Evolutionary conservation across 2,329 filamentous ascomycete genomes (phyloP), one percentile per base, ranked within the genome.

Genomic region (Xylariaceae sp.): DNA sequence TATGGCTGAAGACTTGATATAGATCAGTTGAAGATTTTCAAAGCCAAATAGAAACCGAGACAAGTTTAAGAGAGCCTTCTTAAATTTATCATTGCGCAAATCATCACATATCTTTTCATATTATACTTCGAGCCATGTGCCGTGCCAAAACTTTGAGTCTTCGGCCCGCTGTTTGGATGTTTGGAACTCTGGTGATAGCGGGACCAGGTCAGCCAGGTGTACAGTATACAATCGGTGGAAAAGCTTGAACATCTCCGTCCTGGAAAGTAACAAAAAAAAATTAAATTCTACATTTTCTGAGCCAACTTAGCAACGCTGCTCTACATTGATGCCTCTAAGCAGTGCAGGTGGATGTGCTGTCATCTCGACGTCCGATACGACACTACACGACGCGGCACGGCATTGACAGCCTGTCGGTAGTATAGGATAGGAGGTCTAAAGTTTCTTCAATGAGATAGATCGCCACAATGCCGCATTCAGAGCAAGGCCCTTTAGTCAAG

Each of bases 401-500:
- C 40, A 14, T 20, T 20, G 32, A 41, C 19, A 21, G 14, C 23
- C 43, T 29, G 43, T 40, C 18, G 26, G 16, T 9, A 6, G 16
- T n/a, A 40, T 50, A 16, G 42, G 47, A 3, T 49, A 40, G 40
- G 41, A 43, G 10, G 50, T 20, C n/a, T n/a, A 1, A 20, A 4
- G n/a, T 43, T 20, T 6, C 43, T 23, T 26, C 19, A 14, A 42
- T 20, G 54, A 50, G 21, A n/a, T 10, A 29, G 26, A 45, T 56
- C 10, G 54, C 52, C 67, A 75, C 63, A 59, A 86, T 86, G 83
- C 80, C 81, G 68, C 81, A 83, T 69, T 82, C 82, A 48, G 80
- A 82, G 53, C 77, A 79, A 63, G 77, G 80, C 56, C 89, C 87
- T 51, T 75, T 89, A 64, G 81, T 81, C 57, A 97, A 97, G 79